Evolutionary conservation across 768 basidiomycete species (phyloP), one percentile per base, ranked within the genome.

Genomic region (Strobilomyces confusus): DNA sequence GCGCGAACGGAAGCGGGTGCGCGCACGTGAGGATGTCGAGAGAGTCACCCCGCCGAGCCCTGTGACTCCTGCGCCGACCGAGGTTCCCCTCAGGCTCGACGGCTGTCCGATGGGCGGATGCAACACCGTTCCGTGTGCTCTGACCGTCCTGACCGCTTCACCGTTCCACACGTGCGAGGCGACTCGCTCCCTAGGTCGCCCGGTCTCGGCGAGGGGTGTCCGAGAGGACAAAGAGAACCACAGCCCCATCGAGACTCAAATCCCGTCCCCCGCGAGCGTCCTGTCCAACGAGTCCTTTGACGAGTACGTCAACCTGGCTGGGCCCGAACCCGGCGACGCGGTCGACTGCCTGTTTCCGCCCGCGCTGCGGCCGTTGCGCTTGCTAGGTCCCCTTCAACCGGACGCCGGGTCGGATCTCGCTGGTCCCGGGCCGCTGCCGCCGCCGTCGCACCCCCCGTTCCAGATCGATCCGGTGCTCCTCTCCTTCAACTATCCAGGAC

Each of bases 381-480:
- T 71, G 1, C 44, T n/a, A 4, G 60, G 58, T 0, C 56, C 64
- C 20, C n/a, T 57, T 23, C 0, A 44, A 22, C 30, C 49, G 22
- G 38, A 47, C 32, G 6, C 36, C 37, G 42, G 17, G 37, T 3
- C 44, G 8, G 40, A 52, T 13, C 11, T 11, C 2, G 29, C 45
- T 22, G 45, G 9, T 6, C 29, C 29, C 7, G 29, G 29, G n/a
- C n/a, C n/a, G n/a, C n/a, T n/a, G 5, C 17, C 43, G n/a, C 11
- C 29, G 0, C 12, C 22, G n/a, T 12, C 52, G 3, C n/a, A 49
- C n/a, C n/a, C n/a, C 14, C 43, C 49, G 11, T 42, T 63, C 26
- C 64, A 63, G 43, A 70, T 69, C 37, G 70, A 69, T 19, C 70
- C 68, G 26, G 29, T 44, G 13, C 15, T 71, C 30, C 59, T 71